Percentiles rank a stretch among this genome's conserved stretches.
These are phyloP conservation scores for Erysimum cheiri DNA, from an alignment of 441 rosid species.

Conservation along the genomic window DNA sequence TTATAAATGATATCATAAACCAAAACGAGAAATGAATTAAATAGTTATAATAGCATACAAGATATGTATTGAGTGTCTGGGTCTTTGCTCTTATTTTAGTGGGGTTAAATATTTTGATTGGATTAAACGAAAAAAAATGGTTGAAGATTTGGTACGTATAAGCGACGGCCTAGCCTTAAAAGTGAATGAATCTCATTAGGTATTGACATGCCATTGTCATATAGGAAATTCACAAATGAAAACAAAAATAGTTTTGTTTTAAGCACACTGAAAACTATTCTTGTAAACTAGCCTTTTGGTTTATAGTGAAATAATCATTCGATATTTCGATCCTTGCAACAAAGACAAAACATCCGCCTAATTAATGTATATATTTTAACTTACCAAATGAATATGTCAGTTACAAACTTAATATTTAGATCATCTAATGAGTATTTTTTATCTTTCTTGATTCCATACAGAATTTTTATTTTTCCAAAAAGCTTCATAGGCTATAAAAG, in stretches of 20 bases:
- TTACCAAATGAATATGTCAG: not conserved
- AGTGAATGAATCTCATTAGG: constrained; percentile 3
- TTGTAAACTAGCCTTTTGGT: not conserved
- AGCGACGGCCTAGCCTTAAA: not conserved
- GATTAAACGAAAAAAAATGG: not conserved
- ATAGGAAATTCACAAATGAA: constrained; percentile 8
- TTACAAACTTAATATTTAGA: not conserved
- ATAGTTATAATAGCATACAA: not conserved
- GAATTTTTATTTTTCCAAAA: not conserved
- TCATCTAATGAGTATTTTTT: not conserved
- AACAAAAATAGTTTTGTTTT: not conserved
- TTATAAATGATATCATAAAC: constrained; percentile 12
- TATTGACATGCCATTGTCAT: not conserved
- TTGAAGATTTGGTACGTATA: not conserved
- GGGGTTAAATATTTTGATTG: not conserved
- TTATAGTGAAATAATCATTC: not conserved
- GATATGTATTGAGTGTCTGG: not conserved
- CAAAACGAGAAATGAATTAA: not conserved
- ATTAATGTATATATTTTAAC: not conserved
- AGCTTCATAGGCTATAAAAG: not conserved
- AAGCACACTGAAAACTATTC: constrained; percentile 1
- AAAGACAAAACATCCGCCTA: not conserved
- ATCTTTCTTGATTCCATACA: not conserved
- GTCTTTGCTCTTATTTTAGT: not conserved
- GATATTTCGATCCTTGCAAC: not conserved